Percentiles rank a stretch among this genome's conserved stretches.
Conservation (phyloP, 345 rosid genomes). For the Acer yangbiense region DNA sequence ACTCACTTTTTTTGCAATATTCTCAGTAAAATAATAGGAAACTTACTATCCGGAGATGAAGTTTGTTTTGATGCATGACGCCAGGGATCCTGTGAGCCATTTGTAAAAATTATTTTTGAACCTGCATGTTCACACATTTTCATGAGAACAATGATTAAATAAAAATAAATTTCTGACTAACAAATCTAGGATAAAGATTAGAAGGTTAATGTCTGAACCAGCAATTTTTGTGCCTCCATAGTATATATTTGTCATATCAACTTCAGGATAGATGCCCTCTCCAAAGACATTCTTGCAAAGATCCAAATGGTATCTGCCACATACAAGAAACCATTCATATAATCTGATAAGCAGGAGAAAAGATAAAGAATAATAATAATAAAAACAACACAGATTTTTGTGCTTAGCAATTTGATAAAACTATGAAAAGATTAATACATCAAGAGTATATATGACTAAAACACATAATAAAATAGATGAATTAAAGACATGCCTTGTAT, state of each 20-base stretch:
- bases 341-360: neutral
- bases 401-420: conserved; percentile 4
- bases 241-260: conserved; percentile 71
- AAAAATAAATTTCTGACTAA: neutral
- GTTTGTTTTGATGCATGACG: conserved; percentile 85
- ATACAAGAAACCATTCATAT: neutral
- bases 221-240: conserved; percentile 82
- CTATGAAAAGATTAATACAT: neutral
- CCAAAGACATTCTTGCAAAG: conserved; percentile 83
- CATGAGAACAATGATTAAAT: neutral
- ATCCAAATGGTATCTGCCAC: conserved; percentile 75
- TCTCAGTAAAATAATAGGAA: neutral
- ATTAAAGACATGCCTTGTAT: conserved; percentile 49
- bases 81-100: conserved; percentile 98
- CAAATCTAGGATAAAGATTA: conserved; percentile 4
- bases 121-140: conserved; percentile 43
- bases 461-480: neutral
- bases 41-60: conserved; percentile 73
- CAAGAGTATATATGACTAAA: neutral
- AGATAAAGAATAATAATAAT: neutral
- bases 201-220: conserved; percentile 45
- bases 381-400: neutral
- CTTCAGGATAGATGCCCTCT: conserved; percentile 64
- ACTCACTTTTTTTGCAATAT: neutral
- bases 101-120: conserved; percentile 78